Percentiles rank a stretch among this genome's conserved stretches.
Conservation (phyloP, 305 asterid genomes). For the Fraxinus platypoda region DNA sequence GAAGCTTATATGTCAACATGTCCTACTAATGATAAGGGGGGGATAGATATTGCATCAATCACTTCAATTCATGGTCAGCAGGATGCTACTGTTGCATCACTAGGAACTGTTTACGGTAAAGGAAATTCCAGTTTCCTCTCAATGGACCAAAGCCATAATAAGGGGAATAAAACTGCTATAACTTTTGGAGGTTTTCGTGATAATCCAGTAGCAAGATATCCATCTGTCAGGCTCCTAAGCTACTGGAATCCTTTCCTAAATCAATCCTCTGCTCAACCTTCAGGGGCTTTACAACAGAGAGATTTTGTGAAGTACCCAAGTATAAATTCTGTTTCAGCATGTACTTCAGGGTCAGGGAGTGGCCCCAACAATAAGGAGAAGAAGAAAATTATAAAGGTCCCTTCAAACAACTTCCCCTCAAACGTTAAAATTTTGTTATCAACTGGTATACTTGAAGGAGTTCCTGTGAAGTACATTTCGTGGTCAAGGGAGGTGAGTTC, state of each 20-base stretch:
- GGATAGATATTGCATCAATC: conserved; percentile 13
- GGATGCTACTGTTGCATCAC: conserved; percentile 29
- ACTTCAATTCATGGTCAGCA: conserved; percentile 27
- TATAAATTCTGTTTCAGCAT: conserved; percentile 24
- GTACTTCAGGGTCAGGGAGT: not conserved
- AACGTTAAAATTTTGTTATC: conserved; percentile 66
- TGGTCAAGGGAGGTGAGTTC: conserved; percentile 76
- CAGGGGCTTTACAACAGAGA: not conserved
- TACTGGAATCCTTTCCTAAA: conserved; percentile 30
- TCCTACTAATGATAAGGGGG: conserved; percentile 35
- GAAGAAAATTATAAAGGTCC: conserved; percentile 37
- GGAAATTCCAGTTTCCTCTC: conserved; percentile 43
- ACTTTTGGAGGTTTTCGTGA: conserved; percentile 40
- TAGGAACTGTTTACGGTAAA: conserved; percentile 26
- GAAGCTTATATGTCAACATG: conserved; percentile 28
- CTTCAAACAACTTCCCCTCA: conserved; percentile 59
- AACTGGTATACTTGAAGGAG: conserved; percentile 80
- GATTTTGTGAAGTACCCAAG: conserved; percentile 22
- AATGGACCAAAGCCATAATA: conserved; percentile 34
- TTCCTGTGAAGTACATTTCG: conserved; percentile 73
- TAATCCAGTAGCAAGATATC: conserved; percentile 29
- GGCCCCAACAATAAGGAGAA: conserved; percentile 36
- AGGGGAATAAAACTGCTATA: conserved; percentile 41
- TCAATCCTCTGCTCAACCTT: conserved; percentile 30
- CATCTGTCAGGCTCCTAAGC: conserved; percentile 35